phyloP scores from a whole-genome alignment of 805 yeast genomes.

The Lipomyces starkeyi region DNA sequence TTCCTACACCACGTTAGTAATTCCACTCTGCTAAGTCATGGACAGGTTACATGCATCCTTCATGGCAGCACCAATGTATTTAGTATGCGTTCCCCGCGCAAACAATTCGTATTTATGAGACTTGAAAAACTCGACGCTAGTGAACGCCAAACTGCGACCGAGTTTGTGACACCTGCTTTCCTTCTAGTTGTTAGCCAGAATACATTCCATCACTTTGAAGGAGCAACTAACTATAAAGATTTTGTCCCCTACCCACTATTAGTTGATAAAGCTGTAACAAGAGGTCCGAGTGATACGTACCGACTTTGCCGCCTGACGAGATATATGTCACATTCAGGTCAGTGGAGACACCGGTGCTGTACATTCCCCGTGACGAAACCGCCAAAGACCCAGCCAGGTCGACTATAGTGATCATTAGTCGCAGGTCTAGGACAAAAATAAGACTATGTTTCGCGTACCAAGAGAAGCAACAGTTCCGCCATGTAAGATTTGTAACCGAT shows the following conservation, averaged over 20 bases:
- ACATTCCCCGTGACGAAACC: slow-evolving; percentile 50
- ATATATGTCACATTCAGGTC: slow-evolving; percentile 51
- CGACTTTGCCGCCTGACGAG: slow-evolving; percentile 49
- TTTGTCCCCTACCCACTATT: slow-evolving; percentile 30
- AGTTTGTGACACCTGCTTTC: slow-evolving; percentile 47
- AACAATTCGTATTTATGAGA: slow-evolving; percentile 40
- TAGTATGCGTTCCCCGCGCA: slow-evolving; percentile 54
- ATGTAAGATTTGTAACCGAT: slow-evolving; percentile 50
- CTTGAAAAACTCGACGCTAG: slow-evolving; percentile 47
- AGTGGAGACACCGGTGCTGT: slow-evolving; percentile 52
- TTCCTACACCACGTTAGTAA: slow-evolving; percentile 7
- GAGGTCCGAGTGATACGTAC: slow-evolving; percentile 16
- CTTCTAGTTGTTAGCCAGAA: slow-evolving; percentile 13
- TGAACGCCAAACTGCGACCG: slow-evolving; percentile 52
- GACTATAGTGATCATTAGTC: slow-evolving; percentile 36
- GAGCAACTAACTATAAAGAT: slow-evolving; percentile 32
- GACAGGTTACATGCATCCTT: slow-evolving; percentile 44
- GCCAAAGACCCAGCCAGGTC: slow-evolving; percentile 56
- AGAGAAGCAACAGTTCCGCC: slow-evolving; percentile 51
- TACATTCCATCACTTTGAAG: not conserved
- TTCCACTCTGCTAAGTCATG: not conserved
- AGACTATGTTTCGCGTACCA: slow-evolving; percentile 19
- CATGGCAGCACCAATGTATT: slow-evolving; percentile 48
- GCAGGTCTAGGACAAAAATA: not conserved
- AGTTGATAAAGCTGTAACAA: not conserved